Conservation (phyloP, 495 filamentous ascomycete genomes). For the Hamigera avellanea region DNA sequence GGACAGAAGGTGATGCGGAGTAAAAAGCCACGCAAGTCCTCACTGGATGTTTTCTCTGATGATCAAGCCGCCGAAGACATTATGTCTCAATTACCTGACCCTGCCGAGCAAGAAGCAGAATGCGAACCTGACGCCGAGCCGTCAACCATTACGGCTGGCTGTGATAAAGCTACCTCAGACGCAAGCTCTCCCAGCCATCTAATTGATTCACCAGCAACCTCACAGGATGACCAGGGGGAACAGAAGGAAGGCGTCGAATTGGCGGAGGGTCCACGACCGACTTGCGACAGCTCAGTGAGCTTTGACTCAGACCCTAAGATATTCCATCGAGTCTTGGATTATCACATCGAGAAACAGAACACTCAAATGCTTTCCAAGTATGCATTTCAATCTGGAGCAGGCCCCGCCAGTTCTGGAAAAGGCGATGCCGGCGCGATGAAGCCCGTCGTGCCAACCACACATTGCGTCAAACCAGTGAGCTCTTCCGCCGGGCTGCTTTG, state of each 20-base stretch:
- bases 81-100: slow-evolving; percentile 40
- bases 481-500: slow-evolving; percentile 3
- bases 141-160: background rate
- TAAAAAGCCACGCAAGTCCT: slow-evolving; percentile 37
- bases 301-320: slow-evolving; percentile 10
- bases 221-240: background rate
- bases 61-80: slow-evolving; percentile 49
- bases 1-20: slow-evolving; percentile 29
- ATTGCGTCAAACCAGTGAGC: slow-evolving; percentile 3
- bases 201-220: no score
- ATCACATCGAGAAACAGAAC: slow-evolving; percentile 28
- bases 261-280: background rate
- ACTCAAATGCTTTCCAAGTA: slow-evolving; percentile 24
- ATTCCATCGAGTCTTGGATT: slow-evolving; percentile 23
- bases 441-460: background rate
- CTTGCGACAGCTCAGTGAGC: slow-evolving; percentile 5
- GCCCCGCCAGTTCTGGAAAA: background rate
- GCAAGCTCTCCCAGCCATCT: background rate
- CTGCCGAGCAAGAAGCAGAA: slow-evolving; percentile 13
- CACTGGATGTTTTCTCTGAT: slow-evolving; percentile 54
- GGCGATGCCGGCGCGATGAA: slow-evolving; percentile 1
- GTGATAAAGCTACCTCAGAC: background rate
- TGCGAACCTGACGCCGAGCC: slow-evolving; percentile 16
- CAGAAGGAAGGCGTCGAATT: slow-evolving; percentile 1
- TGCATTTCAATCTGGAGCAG: slow-evolving; percentile 13